phyloP scores from a whole-genome alignment of 2,329 filamentous ascomycete species.

The Calycina herbarum region DNA sequence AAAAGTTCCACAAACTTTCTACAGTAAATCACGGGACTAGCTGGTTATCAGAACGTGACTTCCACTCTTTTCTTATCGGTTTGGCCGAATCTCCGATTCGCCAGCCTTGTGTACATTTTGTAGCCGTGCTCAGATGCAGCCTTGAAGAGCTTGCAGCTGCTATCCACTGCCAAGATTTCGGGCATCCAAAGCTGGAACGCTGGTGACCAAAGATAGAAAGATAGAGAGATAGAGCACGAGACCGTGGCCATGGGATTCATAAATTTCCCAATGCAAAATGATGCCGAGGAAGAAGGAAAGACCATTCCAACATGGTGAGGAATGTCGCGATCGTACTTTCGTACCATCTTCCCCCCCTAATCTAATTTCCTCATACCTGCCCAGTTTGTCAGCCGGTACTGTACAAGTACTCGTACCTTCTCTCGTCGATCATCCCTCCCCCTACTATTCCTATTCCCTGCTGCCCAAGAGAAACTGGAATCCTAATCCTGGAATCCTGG shows the following conservation, averaged over 20 bases:
- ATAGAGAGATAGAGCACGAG: no score
- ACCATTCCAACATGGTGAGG: background rate
- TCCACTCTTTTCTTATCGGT: no score
- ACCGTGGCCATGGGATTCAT: no score
- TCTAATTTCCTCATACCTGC: slow-evolving; percentile 3
- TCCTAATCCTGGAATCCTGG: background rate
- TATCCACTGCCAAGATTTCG: background rate
- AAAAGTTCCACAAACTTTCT: no score
- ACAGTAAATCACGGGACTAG: no score
- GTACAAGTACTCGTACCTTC: background rate
- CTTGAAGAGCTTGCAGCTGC: slow-evolving; percentile 12
- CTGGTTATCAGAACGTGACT: no score
- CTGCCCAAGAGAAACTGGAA: background rate
- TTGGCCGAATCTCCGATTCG: no score
- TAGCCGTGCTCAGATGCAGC: slow-evolving; percentile 2
- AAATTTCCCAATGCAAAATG: no score
- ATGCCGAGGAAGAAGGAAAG: background rate
- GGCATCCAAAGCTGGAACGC: no score
- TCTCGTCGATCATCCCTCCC: background rate
- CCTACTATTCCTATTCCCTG: background rate
- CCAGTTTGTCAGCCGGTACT: slow-evolving; percentile 1
- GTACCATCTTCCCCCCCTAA: no score
- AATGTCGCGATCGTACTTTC: background rate
- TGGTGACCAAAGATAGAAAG: no score
- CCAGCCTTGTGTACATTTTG: no score